A percentile compares a stretch with the other conserved stretches of the same genome.
phyloP scores from a whole-genome alignment of 306 rosid genomes.

The Luffa acutangula region DNA sequence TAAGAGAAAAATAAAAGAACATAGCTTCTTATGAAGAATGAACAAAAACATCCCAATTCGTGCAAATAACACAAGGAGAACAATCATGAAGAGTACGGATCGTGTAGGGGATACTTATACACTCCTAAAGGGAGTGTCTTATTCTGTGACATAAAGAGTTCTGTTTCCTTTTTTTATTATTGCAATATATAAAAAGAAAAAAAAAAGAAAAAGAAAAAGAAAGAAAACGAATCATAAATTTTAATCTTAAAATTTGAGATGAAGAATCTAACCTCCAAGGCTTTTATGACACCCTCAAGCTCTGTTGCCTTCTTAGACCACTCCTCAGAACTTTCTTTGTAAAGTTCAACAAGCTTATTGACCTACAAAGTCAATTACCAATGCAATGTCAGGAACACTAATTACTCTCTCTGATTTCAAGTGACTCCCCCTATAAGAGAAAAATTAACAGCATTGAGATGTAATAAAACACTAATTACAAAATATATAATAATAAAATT shows the following conservation, averaged over 20 bases:
- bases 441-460: not conserved
- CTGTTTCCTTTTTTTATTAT: not conserved
- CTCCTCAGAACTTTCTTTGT: constrained; percentile 82
- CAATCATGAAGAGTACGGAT: not conserved
- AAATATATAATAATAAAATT: not conserved
- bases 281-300: constrained; percentile 83
- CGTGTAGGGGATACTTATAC: not conserved
- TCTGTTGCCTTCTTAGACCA: constrained; percentile 88
- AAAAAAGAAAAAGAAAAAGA: too few species aligned
- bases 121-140: not conserved
- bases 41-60: not conserved
- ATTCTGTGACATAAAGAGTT: not conserved
- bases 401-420: not conserved
- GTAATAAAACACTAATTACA: not conserved
- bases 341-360: constrained; percentile 71
- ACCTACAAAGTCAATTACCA: constrained; percentile 29
- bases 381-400: not conserved
- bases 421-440: not conserved
- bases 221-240: not conserved
- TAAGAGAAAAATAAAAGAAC: not conserved
- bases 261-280: constrained; percentile 62
- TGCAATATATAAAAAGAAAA: too few species aligned
- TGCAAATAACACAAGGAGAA: not conserved
- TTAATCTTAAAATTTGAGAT: not conserved
- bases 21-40: not conserved